These are phyloP conservation scores for Odontarrhena argentea DNA, from an alignment of 345 rosid species.

Conservation along the genomic window DNA sequence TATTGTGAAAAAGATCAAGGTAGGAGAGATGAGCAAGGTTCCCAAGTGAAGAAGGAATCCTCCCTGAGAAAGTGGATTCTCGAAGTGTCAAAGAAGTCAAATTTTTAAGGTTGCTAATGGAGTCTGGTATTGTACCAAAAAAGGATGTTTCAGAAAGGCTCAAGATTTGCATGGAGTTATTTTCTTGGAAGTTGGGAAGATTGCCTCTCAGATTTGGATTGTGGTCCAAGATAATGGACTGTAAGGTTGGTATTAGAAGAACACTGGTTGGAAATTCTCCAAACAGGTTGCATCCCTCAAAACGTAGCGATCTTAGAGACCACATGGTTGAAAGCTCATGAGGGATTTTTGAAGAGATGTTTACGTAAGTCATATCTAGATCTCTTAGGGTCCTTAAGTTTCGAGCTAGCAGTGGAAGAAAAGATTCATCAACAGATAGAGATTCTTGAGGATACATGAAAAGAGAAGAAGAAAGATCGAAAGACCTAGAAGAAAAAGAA, in stretches of 20 bases:
- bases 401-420: slow-evolving; percentile 1
- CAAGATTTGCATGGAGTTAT: neutral
- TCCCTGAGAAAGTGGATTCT: too few relatives aligned
- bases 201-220: neutral
- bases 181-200: neutral
- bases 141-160: neutral
- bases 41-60: too few relatives aligned
- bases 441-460: too few relatives aligned
- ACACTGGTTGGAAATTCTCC: neutral
- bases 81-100: neutral
- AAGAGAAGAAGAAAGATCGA: too few relatives aligned
- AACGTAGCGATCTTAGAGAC: slow-evolving; percentile 12
- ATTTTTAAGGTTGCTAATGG: neutral
- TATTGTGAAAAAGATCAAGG: too few relatives aligned
- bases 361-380: neutral
- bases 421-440: neutral
- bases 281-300: neutral
- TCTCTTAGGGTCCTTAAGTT: slow-evolving; percentile 16
- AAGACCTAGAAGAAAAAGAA: neutral
- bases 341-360: slow-evolving; percentile 17
- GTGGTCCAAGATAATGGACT: slow-evolving; percentile 1
- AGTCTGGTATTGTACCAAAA: slow-evolving; percentile 1
- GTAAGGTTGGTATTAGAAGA: slow-evolving; percentile 2
- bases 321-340: neutral
- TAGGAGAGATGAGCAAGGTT: too few relatives aligned